Evolutionary conservation across 1,284 basidiomycete species (phyloP).

Genomic region (Cutaneotrichosporon arboriforme): DNA sequence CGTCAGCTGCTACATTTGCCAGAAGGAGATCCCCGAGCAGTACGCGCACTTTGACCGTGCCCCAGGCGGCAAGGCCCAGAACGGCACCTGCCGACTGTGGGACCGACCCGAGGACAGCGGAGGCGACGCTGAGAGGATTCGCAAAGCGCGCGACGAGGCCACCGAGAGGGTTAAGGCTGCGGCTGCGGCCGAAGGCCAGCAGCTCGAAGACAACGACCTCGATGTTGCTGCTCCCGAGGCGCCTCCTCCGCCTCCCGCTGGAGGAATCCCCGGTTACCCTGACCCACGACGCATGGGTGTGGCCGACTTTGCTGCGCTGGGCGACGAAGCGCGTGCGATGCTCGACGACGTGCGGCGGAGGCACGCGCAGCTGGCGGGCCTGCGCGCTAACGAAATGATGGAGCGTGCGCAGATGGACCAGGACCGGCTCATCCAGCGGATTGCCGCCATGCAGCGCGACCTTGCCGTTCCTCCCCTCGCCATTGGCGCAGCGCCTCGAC

Average conservation of each 20-base stretch:
- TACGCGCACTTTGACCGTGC: constrained; percentile 69
- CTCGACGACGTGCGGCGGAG: too few relatives aligned
- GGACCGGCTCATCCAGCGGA: too few relatives aligned
- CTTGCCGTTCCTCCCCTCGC: too few relatives aligned
- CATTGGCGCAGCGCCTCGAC: too few relatives aligned
- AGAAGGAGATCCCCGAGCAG: constrained; percentile 53
- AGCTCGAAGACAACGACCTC: constrained; percentile 55
- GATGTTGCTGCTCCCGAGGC: constrained; percentile 56
- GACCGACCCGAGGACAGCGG: constrained; percentile 48
- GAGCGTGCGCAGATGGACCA: too few relatives aligned
- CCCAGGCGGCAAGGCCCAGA: not conserved
- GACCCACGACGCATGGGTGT: too few relatives aligned
- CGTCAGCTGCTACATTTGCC: constrained; percentile 71
- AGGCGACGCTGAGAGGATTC: constrained; percentile 57
- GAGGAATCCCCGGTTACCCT: too few relatives aligned
- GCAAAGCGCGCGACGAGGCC: constrained; percentile 56
- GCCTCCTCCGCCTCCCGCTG: not conserved
- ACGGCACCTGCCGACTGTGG: constrained; percentile 59
- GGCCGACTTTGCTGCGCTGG: too few relatives aligned
- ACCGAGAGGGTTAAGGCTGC: not conserved
- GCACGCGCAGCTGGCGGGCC: too few relatives aligned
- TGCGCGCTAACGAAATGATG: too few relatives aligned
- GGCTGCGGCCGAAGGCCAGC: constrained; percentile 20
- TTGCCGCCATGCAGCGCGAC: too few relatives aligned
- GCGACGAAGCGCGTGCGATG: too few relatives aligned